A percentile compares a stretch with the other conserved stretches of the same genome.
These are phyloP conservation scores for Neonectria hederae DNA, from an alignment of 2,329 filamentous ascomycete genomes.

Conservation along the genomic window DNA sequence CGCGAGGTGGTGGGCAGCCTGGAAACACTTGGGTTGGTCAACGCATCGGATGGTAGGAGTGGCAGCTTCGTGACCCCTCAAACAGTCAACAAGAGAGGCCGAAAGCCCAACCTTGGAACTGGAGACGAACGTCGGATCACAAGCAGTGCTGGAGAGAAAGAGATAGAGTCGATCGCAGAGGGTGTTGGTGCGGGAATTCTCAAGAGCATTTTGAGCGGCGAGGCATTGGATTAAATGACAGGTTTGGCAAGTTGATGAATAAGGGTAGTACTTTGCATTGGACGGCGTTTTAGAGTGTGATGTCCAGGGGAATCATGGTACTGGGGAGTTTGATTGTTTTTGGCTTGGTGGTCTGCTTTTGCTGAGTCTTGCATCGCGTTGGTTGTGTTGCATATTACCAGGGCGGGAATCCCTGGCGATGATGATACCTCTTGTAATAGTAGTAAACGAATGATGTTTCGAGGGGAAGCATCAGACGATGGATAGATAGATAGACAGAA, in stretches of 20 bases:
- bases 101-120: conserved; percentile 62
- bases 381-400: conserved; percentile 2
- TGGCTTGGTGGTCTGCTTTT: conserved; percentile 1
- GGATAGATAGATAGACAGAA: conserved; percentile 6
- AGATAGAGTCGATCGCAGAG: conserved; percentile 77
- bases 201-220: conserved; percentile 69
- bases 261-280: conserved; percentile 33
- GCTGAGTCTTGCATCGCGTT: conserved; percentile 27
- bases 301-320: not conserved
- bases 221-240: conserved; percentile 61
- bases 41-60: conserved; percentile 73
- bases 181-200: conserved; percentile 69
- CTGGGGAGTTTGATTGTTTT: conserved; percentile 13
- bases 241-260: conserved; percentile 12
- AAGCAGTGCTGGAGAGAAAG: conserved; percentile 81
- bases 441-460: conserved; percentile 6
- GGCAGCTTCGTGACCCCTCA: conserved; percentile 71
- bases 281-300: conserved; percentile 32
- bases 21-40: conserved; percentile 86
- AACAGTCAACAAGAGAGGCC: conserved; percentile 76
- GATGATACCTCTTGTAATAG: conserved; percentile 14
- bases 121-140: conserved; percentile 81
- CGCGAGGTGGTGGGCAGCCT: conserved; percentile 89
- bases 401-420: conserved; percentile 5
- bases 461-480: not conserved